Evolutionary conservation across 768 basidiomycete species (phyloP), one percentile per base, ranked within the genome.

Genomic region (Daedalea quercina): DNA sequence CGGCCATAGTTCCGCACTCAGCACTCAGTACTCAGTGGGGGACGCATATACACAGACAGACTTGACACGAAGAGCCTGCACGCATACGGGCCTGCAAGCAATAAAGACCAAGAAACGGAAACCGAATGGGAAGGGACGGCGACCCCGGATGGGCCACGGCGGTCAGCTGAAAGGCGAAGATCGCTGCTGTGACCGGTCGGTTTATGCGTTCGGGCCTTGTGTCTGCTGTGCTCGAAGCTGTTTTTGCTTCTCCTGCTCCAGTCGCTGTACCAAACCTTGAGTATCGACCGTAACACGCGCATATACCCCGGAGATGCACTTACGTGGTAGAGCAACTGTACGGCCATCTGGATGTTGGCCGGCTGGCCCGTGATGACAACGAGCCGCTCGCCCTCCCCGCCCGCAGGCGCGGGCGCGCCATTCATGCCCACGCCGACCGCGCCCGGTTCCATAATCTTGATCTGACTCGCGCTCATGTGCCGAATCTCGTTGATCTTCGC

Each of bases 401-500:
- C 87, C 1, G 85, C 78, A 23, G 88, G 83, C 15, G 81, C 82
- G 23, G 88, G 82, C 19, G 80, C 83, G 15, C 86, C 87, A 52
- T 84, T 83, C 63, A 81, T 69, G 17, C 82, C 82, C 3, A 80
- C 78, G 24, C 81, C 82, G 7, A 77, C 77, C 11, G 90, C 90
- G 47, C 93, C 94, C 31, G 95, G 94, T 62, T 99, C 96, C 87
- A 95, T 96, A 50, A 99, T 97, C 71, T 96, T 93, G 70, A 99
- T 97, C 63, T 94, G 87, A 68, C 94, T 95, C 24, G 87, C 87
- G 57, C 91, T 94, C 81, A 92, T 88, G 58, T 92, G 85, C 59
- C 96, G 80, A 57, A 99, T 96, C 72, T 99, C 96, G 64, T 98
- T 98, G 75, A 99, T 99, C 73, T 98, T 99, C 66, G 87, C 85